phyloP scores from a whole-genome alignment of 305 asterid species.

The Lippia alba region DNA sequence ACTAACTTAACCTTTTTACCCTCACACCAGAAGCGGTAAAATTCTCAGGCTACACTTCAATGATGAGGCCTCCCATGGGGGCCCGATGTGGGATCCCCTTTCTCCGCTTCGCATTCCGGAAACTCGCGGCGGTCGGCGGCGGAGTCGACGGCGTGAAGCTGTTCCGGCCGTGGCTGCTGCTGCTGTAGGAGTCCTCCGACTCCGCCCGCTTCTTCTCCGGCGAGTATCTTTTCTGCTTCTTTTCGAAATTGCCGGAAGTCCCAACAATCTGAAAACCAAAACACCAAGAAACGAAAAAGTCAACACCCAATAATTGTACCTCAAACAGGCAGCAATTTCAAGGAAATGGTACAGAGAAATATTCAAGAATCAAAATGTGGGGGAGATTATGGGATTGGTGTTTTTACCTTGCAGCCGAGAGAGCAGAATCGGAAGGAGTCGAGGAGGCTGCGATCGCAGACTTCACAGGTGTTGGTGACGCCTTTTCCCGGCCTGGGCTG shows the following conservation, averaged over 20 bases:
- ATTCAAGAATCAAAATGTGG: background rate
- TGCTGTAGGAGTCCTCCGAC: conserved; percentile 70
- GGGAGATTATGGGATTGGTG: background rate
- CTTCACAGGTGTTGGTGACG: conserved; percentile 88
- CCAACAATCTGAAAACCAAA: conserved; percentile 66
- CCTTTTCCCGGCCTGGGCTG: conserved; percentile 98
- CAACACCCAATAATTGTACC: background rate
- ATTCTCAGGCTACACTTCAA: conserved; percentile 42
- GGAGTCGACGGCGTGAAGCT: conserved; percentile 77
- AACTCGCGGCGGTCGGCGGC: conserved; percentile 54
- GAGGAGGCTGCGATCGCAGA: conserved; percentile 87
- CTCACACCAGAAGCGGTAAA: background rate
- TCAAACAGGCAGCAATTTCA: background rate
- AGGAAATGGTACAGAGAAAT: background rate
- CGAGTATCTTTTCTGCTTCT: conserved; percentile 35
- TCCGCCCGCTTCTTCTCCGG: conserved; percentile 54
- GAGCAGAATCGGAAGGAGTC: conserved; percentile 91
- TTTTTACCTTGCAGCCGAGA: conserved; percentile 94
- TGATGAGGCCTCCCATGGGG: conserved; percentile 55
- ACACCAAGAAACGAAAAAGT: background rate
- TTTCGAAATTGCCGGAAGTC: conserved; percentile 53
- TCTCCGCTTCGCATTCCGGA: conserved; percentile 57
- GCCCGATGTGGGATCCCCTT: conserved; percentile 82
- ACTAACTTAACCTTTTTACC: background rate
- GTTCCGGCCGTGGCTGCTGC: conserved; percentile 44